Evolutionary conservation across 1,139 yeast species (phyloP).

Genomic region (Wickerhamomyces sp.): DNA sequence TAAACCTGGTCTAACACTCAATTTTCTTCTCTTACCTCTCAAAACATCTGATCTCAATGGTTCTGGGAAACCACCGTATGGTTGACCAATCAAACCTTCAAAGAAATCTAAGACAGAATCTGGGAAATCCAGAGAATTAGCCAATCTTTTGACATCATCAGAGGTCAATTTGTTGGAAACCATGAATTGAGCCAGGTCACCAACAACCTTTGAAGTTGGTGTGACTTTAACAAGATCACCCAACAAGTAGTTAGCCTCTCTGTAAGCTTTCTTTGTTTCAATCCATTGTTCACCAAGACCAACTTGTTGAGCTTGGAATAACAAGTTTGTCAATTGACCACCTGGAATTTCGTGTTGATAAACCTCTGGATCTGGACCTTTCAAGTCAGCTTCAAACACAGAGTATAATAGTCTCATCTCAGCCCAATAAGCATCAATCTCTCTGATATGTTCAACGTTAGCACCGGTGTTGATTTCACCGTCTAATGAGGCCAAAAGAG

Average conservation of each 20-base stretch:
- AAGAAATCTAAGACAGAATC: conserved; percentile 96
- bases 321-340: conserved; percentile 94
- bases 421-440: conserved; percentile 93
- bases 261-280: conserved; percentile 90
- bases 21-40: conserved; percentile 84
- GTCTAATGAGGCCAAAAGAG: conserved; percentile 86
- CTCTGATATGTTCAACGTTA: conserved; percentile 62
- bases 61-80: conserved; percentile 99
- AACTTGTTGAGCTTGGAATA: conserved; percentile 98
- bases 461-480: conserved; percentile 80
- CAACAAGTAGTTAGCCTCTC: conserved; percentile 78
- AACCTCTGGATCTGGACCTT: conserved; percentile 99
- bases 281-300: conserved; percentile 96
- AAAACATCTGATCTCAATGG: conserved; percentile 90
- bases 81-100: conserved; percentile 99
- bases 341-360: conserved; percentile 98
- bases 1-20: conserved; percentile 87
- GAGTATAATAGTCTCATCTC: conserved; percentile 96
- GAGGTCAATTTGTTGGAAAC: conserved; percentile 85
- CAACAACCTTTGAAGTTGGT: conserved; percentile 98
- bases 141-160: conserved; percentile 83
- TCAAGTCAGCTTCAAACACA: conserved; percentile 96
- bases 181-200: conserved; percentile 98
- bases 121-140: conserved; percentile 93
- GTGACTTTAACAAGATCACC: conserved; percentile 98